phyloP scores from a whole-genome alignment of 192 early-diverging fungal species.

The Rhizophagus prolifer region DNA sequence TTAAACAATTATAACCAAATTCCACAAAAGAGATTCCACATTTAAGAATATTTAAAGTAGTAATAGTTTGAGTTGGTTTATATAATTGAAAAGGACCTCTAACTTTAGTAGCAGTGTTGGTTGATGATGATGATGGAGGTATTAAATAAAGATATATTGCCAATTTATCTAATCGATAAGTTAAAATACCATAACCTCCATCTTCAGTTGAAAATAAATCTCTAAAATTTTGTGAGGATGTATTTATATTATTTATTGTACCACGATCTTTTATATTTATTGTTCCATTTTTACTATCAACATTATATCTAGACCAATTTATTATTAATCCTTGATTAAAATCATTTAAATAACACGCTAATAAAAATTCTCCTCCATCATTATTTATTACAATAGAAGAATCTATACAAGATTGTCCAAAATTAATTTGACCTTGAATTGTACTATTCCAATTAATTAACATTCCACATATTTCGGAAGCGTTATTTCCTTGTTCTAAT shows the following conservation, averaged over 20 bases:
- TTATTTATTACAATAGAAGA: neutral
- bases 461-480: neutral
- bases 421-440: neutral
- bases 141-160: neutral
- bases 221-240: neutral
- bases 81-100: conserved; percentile 6
- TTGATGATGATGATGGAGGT: neutral
- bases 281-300: neutral
- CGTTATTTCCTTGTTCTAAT: neutral
- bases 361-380: neutral
- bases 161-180: neutral
- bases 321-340: neutral
- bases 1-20: conserved; percentile 16
- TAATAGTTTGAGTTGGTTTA: neutral
- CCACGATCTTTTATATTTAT: neutral
- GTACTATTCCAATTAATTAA: neutral
- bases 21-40: neutral
- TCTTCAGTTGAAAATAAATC: neutral
- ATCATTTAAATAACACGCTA: neutral
- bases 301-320: neutral
- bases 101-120: neutral
- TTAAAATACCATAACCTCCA: conserved; percentile 9
- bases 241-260: neutral
- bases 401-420: neutral
- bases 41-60: neutral